Evolutionary conservation across 2,329 filamentous ascomycete genomes (phyloP).

Genomic region (Mollisiaceae sp.): DNA sequence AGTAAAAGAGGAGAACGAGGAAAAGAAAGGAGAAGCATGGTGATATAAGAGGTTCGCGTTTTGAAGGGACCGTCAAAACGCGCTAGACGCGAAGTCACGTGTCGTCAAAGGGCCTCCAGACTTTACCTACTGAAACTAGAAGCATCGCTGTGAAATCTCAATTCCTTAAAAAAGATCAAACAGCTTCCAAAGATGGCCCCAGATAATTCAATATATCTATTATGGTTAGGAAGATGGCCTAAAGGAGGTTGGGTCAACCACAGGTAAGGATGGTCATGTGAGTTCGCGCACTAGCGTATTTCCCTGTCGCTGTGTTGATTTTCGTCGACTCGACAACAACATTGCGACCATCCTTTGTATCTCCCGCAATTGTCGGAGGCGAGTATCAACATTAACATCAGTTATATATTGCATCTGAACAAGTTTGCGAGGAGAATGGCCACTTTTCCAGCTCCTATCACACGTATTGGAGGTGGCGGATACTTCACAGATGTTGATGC

Average conservation of each 20-base stretch:
- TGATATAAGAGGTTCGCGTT: not conserved
- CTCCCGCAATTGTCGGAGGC: not conserved
- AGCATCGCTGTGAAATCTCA: no score
- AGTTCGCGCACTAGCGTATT: not conserved
- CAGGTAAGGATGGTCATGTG: not conserved
- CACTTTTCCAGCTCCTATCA: not conserved
- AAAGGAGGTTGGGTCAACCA: no score
- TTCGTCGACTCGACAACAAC: not conserved
- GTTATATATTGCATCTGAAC: not conserved
- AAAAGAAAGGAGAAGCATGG: not conserved
- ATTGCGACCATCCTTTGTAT: not conserved
- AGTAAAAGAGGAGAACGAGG: not conserved
- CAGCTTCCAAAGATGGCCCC: no score
- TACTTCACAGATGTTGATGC: constrained; percentile 6
- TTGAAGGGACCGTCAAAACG: not conserved
- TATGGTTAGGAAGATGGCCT: not conserved
- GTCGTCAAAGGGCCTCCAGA: not conserved
- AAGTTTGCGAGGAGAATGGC: not conserved
- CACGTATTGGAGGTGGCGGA: not conserved
- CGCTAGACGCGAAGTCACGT: not conserved
- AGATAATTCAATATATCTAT: no score
- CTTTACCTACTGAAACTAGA: no score
- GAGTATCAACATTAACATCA: not conserved
- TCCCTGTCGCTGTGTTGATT: not conserved
- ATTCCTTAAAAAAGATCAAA: no score